These are phyloP conservation scores for Lagenidium giganteum DNA, from an alignment of 352 stramenopile genomes.

Conservation along the genomic window DNA sequence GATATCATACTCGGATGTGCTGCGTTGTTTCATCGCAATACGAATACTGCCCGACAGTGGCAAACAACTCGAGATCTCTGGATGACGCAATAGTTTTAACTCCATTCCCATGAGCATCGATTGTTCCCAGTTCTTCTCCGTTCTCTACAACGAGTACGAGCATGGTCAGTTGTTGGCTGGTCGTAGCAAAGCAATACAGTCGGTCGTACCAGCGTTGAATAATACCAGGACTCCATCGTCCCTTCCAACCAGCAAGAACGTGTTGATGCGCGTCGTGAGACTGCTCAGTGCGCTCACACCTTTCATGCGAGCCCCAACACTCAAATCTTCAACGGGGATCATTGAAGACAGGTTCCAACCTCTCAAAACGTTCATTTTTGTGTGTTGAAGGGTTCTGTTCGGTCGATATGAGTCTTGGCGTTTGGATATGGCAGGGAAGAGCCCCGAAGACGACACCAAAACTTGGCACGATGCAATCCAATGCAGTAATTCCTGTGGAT, in stretches of 20 bases:
- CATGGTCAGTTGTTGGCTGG: too few species aligned
- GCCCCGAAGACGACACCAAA: conserved; percentile 35
- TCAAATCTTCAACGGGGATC: conserved; percentile 11
- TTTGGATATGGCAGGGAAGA: conserved; percentile 28
- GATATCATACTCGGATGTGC: conserved; percentile 50
- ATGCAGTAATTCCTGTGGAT: conserved; percentile 46
- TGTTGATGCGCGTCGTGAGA: conserved; percentile 41
- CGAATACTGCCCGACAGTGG: conserved; percentile 49
- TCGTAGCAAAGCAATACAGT: too few species aligned
- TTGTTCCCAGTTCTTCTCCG: conserved; percentile 30
- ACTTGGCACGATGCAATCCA: conserved; percentile 53
- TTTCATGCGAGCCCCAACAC: conserved; percentile 36
- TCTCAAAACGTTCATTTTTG: conserved; percentile 47
- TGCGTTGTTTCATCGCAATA: conserved; percentile 63
- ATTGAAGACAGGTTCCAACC: conserved; percentile 41
- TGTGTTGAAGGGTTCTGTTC: conserved; percentile 28
- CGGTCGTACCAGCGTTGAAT: too few species aligned
- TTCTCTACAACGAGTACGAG: conserved; percentile 47
- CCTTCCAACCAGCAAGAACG: conserved; percentile 39
- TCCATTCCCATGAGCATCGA: conserved; percentile 54
- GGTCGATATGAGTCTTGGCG: conserved; percentile 5
- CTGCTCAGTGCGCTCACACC: conserved; percentile 36
- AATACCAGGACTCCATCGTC: conserved; percentile 53
- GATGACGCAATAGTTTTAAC: conserved; percentile 52
- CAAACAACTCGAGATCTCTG: conserved; percentile 36